Conservation (phyloP, 768 basidiomycete species). For the Russula griseocarnosa region DNA sequence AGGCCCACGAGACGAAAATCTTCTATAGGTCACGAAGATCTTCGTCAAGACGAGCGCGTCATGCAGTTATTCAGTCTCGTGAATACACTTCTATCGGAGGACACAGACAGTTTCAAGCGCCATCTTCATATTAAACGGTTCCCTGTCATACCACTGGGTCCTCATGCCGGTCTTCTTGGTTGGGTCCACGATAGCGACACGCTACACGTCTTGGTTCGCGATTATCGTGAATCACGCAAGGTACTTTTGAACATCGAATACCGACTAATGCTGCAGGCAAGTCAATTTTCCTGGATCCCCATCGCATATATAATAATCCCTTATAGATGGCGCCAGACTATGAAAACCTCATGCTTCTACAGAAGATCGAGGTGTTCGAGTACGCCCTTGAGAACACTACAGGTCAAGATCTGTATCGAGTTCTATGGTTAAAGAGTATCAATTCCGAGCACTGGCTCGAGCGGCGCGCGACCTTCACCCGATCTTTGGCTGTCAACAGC, state of each 20-base stretch:
- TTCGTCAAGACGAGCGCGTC: constrained; percentile 97
- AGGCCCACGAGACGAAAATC: neutral
- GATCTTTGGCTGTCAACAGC: constrained; percentile 92
- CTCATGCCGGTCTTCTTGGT: constrained; percentile 89
- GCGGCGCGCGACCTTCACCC: constrained; percentile 90
- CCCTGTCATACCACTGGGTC: constrained; percentile 90
- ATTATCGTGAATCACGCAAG: constrained; percentile 94
- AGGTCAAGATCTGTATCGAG: constrained; percentile 94
- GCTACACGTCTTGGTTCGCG: constrained; percentile 90
- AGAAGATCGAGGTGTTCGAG: constrained; percentile 99
- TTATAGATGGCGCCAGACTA: constrained; percentile 98
- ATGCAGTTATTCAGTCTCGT: constrained; percentile 99
- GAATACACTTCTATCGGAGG: constrained; percentile 88
- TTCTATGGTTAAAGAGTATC: constrained; percentile 91
- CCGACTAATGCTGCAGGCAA: constrained; percentile 93
- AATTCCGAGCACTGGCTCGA: constrained; percentile 99
- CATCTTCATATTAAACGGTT: constrained; percentile 92
- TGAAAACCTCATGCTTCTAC: constrained; percentile 86
- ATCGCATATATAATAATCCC: neutral
- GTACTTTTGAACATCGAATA: constrained; percentile 97
- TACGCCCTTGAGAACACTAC: constrained; percentile 98
- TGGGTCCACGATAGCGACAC: constrained; percentile 98
- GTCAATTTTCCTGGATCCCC: neutral
- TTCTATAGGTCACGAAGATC: constrained; percentile 85
- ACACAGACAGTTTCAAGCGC: constrained; percentile 93